phyloP scores from a whole-genome alignment of 306 rosid genomes.

The Prunus mira region DNA sequence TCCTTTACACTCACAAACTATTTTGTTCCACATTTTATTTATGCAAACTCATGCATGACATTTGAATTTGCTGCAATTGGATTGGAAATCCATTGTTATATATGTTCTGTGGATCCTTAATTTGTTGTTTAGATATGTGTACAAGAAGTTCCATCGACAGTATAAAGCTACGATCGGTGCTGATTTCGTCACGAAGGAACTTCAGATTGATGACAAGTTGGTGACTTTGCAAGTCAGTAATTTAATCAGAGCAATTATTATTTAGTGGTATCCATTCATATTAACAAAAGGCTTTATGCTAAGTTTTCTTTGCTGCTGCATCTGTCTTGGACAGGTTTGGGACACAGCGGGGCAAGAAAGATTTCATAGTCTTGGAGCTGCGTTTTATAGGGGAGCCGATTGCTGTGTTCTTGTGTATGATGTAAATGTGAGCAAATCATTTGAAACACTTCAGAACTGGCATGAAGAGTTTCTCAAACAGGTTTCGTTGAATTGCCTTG shows the following conservation, averaged over 20 bases:
- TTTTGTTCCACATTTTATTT: background rate
- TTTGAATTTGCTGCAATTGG: background rate
- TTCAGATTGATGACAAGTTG: slow-evolving; percentile 63
- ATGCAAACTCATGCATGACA: background rate
- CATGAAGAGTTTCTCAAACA: slow-evolving; percentile 82
- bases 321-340: slow-evolving; percentile 63
- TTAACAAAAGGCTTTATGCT: background rate
- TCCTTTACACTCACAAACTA: slow-evolving; percentile 29
- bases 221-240: slow-evolving; percentile 78
- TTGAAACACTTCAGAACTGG: slow-evolving; percentile 76
- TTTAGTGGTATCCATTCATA: background rate
- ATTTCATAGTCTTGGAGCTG: slow-evolving; percentile 81
- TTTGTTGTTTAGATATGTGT: slow-evolving; percentile 58
- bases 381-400: slow-evolving; percentile 91
- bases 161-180: slow-evolving; percentile 95
- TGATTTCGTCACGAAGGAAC: slow-evolving; percentile 93
- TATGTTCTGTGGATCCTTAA: slow-evolving; percentile 36
- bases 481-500: slow-evolving; percentile 37
- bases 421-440: slow-evolving; percentile 58
- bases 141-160: slow-evolving; percentile 65
- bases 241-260: background rate
- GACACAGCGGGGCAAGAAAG: slow-evolving; percentile 97
- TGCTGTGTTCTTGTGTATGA: slow-evolving; percentile 91
- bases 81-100: background rate
- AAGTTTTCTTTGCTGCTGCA: background rate